Percentiles rank a stretch among this genome's conserved stretches.
phyloP scores from a whole-genome alignment of 345 rosid species.

The Citrus unshiu region DNA sequence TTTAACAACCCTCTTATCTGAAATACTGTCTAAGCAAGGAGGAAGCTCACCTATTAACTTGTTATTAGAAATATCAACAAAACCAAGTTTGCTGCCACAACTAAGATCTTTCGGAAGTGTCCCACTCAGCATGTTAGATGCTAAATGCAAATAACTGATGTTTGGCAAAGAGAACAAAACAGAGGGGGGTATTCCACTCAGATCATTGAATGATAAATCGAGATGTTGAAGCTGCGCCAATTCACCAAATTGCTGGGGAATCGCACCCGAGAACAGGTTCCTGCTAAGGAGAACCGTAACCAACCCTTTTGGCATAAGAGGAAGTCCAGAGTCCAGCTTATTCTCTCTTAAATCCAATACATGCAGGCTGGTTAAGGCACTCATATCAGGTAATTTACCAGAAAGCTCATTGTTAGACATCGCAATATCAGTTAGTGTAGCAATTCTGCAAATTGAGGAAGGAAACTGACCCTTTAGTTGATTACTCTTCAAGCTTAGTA shows the following conservation, averaged over 20 bases:
- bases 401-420: conserved; percentile 70
- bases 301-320: conserved; percentile 60
- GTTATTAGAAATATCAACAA: conserved; percentile 83
- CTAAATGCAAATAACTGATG: conserved; percentile 81
- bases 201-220: conserved; percentile 74
- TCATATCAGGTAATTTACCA: conserved; percentile 80
- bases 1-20: conserved; percentile 59
- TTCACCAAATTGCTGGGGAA: conserved; percentile 49
- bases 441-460: conserved; percentile 54
- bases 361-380: conserved; percentile 51
- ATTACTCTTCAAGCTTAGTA: conserved; percentile 67
- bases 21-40: conserved; percentile 57
- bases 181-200: conserved; percentile 66
- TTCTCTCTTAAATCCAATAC: conserved; percentile 89
- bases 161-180: conserved; percentile 71
- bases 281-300: conserved; percentile 73
- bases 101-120: conserved; percentile 43
- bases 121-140: conserved; percentile 74
- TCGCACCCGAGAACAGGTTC: conserved; percentile 71
- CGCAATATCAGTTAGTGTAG: conserved; percentile 64
- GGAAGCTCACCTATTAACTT: conserved; percentile 74
- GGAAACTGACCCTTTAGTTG: conserved; percentile 67
- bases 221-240: conserved; percentile 84
- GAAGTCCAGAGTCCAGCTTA: conserved; percentile 68
- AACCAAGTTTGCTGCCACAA: conserved; percentile 81